Conservation (phyloP, 176 grass and related monocot genomes). For the Zea mays region Zm-B73-REFERENCE-NAM-5.0 NC_050104.1:119900501-119901000, state of each 20-base stretch:
- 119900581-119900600: conserved; percentile 75
- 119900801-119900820: conserved; percentile 78
- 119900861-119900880: conserved; percentile 24
- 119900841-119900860: conserved; percentile 79
- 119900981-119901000: conserved; percentile 95
- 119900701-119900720: conserved; percentile 88
- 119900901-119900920: conserved; percentile 30
- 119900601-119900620: conserved; percentile 79
- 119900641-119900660: conserved; percentile 71
- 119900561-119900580: conserved; percentile 79
- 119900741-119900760: conserved; percentile 86
- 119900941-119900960: conserved; percentile 99
- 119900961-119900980: conserved; percentile 85
- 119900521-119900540: conserved; percentile 53
- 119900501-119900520: conserved; percentile 56
- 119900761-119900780: conserved; percentile 80
- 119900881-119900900: conserved; percentile 11
- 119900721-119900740: conserved; percentile 92
- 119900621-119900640: conserved; percentile 91
- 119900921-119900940: conserved; percentile 53
- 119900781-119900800: conserved; percentile 88
- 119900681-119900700: conserved; percentile 92
- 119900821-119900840: conserved; percentile 90
- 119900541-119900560: conserved; percentile 85
- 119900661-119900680: conserved; percentile 80